These are phyloP conservation scores for Moesziomyces sp. DNA, from an alignment of 1,284 basidiomycete species.

Conservation along the genomic window DNA sequence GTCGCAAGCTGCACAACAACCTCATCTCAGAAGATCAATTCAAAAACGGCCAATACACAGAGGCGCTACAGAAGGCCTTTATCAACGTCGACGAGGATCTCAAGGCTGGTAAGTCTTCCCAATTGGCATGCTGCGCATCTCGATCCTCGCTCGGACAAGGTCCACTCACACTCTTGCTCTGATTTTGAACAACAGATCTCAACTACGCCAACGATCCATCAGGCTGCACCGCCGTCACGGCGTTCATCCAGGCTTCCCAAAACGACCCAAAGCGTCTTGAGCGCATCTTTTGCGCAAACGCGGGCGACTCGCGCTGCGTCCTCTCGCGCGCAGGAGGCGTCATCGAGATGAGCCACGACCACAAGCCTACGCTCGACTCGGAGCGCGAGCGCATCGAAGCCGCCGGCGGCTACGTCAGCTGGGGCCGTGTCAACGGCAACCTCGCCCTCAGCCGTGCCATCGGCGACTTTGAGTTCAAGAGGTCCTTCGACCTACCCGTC, in stretches of 20 bases:
- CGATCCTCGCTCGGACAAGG: too few relatives aligned
- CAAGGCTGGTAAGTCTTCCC: constrained; percentile 74
- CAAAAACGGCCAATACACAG: constrained; percentile 76
- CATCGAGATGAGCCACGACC: constrained; percentile 90
- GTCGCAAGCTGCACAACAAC: constrained; percentile 85
- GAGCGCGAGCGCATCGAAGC: constrained; percentile 87
- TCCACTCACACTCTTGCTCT: constrained; percentile 10
- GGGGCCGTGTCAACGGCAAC: constrained; percentile 97
- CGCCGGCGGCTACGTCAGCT: constrained; percentile 98
- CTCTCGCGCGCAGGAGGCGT: constrained; percentile 85
- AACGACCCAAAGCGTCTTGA: constrained; percentile 35
- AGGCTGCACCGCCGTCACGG: constrained; percentile 94
- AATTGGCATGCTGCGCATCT: not conserved
- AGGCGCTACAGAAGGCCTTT: constrained; percentile 87
- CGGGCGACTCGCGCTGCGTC: constrained; percentile 96
- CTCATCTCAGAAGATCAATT: constrained; percentile 81
- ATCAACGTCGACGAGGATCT: constrained; percentile 95
- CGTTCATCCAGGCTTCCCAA: constrained; percentile 66
- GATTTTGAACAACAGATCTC: constrained; percentile 73
- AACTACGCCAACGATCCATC: constrained; percentile 89
- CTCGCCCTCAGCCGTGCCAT: constrained; percentile 93
- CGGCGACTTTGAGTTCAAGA: constrained; percentile 99
- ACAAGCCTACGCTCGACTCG: constrained; percentile 89
- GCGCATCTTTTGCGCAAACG: constrained; percentile 77
- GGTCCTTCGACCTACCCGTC: constrained; percentile 81